Percentiles rank a stretch among this genome's conserved stretches.
These are phyloP conservation scores for Phytophthora vignae DNA, from an alignment of 352 stramenopile genomes.

Conservation along the genomic window DNA sequence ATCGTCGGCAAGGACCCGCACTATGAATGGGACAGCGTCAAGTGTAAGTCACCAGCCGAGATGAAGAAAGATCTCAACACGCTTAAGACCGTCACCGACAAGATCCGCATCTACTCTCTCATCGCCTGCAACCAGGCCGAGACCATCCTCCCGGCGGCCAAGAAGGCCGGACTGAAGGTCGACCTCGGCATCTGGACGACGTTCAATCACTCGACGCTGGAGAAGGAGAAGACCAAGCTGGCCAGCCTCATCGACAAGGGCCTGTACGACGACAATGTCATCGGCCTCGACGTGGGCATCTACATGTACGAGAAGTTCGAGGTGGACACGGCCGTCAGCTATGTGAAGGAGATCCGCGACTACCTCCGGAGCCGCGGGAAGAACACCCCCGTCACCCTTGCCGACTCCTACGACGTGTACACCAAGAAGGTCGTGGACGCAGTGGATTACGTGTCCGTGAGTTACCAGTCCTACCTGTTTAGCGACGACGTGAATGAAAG, in stretches of 20 bases:
- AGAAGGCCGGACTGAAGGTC: neutral
- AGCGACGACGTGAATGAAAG: neutral
- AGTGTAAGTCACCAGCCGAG: neutral
- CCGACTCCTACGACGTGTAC: neutral
- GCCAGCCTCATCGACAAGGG: neutral
- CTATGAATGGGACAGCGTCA: neutral
- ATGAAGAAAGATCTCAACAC: neutral
- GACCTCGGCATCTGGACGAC: conserved; percentile 1
- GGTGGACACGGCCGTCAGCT: neutral
- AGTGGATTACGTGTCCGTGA: neutral
- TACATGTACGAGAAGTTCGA: neutral
- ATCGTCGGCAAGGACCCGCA: neutral
- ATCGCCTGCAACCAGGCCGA: conserved; percentile 1
- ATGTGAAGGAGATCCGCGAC: neutral
- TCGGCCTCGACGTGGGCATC: neutral
- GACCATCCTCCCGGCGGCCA: neutral
- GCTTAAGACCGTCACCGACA: neutral
- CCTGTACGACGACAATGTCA: neutral
- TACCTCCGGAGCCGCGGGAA: neutral
- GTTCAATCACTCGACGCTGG: neutral
- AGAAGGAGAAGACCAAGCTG: conserved; percentile 1
- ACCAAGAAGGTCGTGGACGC: neutral
- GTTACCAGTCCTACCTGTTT: neutral
- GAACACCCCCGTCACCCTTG: neutral
- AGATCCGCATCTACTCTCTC: neutral